Conservation (phyloP, 495 filamentous ascomycete genomes). For the Podospora pseudocomata region DNA sequence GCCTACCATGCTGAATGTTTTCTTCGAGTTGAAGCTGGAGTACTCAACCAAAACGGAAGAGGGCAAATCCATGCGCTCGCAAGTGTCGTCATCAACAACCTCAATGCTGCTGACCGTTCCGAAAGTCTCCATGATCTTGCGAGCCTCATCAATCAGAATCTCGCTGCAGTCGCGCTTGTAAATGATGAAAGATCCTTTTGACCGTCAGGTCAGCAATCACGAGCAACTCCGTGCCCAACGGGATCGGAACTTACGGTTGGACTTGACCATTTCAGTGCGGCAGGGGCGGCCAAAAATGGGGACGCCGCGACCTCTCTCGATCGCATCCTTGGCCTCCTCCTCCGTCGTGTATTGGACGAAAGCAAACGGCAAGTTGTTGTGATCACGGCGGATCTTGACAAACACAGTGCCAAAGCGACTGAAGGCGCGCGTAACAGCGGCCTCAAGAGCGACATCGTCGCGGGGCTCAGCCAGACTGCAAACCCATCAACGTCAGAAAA, state of each 20-base stretch:
- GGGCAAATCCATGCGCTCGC: constrained; percentile 32
- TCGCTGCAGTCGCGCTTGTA: constrained; percentile 37
- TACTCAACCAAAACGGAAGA: constrained; percentile 52
- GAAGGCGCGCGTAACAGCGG: constrained; percentile 52
- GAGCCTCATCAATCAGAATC: constrained; percentile 43
- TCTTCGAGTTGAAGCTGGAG: constrained; percentile 37
- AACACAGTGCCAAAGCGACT: constrained; percentile 51
- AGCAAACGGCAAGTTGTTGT: constrained; percentile 57
- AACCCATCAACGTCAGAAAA: constrained; percentile 10
- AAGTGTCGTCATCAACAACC: constrained; percentile 23
- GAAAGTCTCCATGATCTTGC: constrained; percentile 37
- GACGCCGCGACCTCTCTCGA: constrained; percentile 43
- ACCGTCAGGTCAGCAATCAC: constrained; percentile 16
- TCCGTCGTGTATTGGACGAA: constrained; percentile 57
- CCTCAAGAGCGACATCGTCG: constrained; percentile 49
- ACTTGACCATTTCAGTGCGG: constrained; percentile 54
- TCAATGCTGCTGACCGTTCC: constrained; percentile 39
- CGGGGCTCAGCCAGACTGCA: constrained; percentile 41
- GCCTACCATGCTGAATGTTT: background rate
- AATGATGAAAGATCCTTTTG: constrained; percentile 52
- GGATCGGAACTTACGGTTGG: constrained; percentile 48
- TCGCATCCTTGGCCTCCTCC: constrained; percentile 48
- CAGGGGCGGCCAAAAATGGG: constrained; percentile 54
- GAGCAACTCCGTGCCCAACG: background rate
- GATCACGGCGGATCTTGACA: constrained; percentile 61